A percentile compares a stretch with the other conserved stretches of the same genome.
phyloP scores from a whole-genome alignment of 1,284 basidiomycete genomes.

The Gomphus bonarii region DNA sequence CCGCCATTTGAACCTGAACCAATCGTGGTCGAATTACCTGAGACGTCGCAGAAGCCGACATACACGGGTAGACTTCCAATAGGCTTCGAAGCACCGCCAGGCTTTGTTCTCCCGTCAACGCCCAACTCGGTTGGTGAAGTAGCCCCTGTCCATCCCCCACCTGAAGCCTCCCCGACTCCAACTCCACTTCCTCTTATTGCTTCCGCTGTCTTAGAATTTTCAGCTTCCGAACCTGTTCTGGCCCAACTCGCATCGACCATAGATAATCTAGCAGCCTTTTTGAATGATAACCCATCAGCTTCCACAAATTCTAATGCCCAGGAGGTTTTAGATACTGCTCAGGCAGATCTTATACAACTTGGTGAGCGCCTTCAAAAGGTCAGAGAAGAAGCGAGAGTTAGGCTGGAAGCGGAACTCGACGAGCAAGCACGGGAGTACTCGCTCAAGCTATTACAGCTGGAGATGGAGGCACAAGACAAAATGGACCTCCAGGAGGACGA shows the following conservation, averaged over 20 bases:
- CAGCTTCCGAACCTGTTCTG: slow-evolving; percentile 77
- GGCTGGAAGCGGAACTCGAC: slow-evolving; percentile 72
- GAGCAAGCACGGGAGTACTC: slow-evolving; percentile 82
- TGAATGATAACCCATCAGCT: slow-evolving; percentile 64
- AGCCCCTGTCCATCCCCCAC: slow-evolving; percentile 9
- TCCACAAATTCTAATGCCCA: slow-evolving; percentile 46
- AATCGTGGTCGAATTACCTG: slow-evolving; percentile 16
- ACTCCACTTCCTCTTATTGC: slow-evolving; percentile 69
- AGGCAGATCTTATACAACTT: slow-evolving; percentile 76
- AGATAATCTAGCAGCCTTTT: slow-evolving; percentile 81
- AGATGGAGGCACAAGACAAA: slow-evolving; percentile 78
- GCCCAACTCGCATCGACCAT: slow-evolving; percentile 89
- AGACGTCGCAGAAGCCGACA: slow-evolving; percentile 16
- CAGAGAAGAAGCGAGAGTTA: slow-evolving; percentile 71
- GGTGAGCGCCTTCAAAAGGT: slow-evolving; percentile 71
- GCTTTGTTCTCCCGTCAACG: slow-evolving; percentile 54
- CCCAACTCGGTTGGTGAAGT: slow-evolving; percentile 27
- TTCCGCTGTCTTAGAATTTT: slow-evolving; percentile 69
- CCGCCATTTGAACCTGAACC: slow-evolving; percentile 10
- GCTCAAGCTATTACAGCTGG: slow-evolving; percentile 70
- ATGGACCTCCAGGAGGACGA: slow-evolving; percentile 81
- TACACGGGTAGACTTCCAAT: slow-evolving; percentile 75
- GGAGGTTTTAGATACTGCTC: slow-evolving; percentile 64
- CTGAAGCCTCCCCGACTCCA: slow-evolving; percentile 22
- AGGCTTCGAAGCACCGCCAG: slow-evolving; percentile 86